A percentile compares a stretch with the other conserved stretches of the same genome.
These are phyloP conservation scores for Botrytis deweyae DNA, from an alignment of 2,329 filamentous ascomycete genomes.

Conservation along the genomic window DNA sequence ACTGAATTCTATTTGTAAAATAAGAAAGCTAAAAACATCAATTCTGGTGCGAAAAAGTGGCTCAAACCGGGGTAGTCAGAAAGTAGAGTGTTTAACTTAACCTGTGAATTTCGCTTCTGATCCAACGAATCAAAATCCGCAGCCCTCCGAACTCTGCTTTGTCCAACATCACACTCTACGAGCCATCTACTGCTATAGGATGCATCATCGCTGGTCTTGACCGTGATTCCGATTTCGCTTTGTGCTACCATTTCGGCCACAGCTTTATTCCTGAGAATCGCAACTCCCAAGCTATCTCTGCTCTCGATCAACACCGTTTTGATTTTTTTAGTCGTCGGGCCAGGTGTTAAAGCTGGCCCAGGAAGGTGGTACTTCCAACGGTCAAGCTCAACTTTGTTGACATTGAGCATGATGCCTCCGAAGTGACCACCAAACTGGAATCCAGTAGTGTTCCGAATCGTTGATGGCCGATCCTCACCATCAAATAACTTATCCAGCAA, in stretches of 20 bases:
- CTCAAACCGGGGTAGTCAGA: too few species aligned
- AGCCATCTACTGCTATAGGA: too few species aligned
- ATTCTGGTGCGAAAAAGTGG: too few species aligned
- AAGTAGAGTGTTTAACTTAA: too few species aligned
- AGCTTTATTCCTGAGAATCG: neutral
- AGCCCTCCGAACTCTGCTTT: too few species aligned
- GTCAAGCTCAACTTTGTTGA: neutral
- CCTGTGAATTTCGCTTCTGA: too few species aligned
- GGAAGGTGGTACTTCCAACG: neutral
- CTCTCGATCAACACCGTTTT: neutral
- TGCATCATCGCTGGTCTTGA: neutral
- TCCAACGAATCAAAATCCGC: too few species aligned
- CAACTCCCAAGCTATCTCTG: neutral
- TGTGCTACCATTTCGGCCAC: neutral
- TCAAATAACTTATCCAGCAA: neutral
- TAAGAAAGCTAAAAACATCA: too few species aligned
- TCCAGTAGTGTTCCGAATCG: neutral
- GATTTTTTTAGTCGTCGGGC: neutral
- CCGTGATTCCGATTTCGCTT: neutral
- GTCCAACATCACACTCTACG: too few species aligned
- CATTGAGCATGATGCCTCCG: neutral
- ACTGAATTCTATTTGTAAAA: too few species aligned
- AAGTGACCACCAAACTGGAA: neutral
- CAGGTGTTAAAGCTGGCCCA: neutral
- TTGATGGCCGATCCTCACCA: neutral